Conservation (phyloP, 441 rosid species). For the Populus trichocarpa region DNA sequence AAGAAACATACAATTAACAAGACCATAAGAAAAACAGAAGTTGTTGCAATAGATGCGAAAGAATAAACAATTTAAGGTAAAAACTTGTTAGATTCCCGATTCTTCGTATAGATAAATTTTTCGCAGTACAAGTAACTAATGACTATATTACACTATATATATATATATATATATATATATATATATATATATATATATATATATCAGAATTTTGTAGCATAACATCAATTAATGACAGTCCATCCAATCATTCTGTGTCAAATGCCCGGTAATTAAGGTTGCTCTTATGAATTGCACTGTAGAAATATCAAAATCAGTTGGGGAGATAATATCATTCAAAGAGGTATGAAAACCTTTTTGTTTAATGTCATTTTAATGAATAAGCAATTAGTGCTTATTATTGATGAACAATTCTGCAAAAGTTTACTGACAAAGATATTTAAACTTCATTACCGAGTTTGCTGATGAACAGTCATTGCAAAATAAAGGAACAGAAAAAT, state of each 20-base stretch:
- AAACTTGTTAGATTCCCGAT: not conserved
- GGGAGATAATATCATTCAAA: constrained; percentile 56
- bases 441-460: no score
- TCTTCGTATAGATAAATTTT: no score
- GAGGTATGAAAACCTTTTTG: constrained; percentile 40
- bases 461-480: constrained; percentile 21
- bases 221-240: not conserved
- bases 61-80: constrained; percentile 62
- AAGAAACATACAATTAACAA: constrained; percentile 60
- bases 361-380: not conserved
- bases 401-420: constrained; percentile 66
- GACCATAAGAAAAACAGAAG: constrained; percentile 80
- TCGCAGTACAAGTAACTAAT: no score
- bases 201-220: not conserved
- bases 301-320: constrained; percentile 80
- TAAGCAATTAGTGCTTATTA: not conserved
- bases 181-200: no score
- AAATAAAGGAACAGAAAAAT: constrained; percentile 16
- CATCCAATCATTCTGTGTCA: constrained; percentile 6
- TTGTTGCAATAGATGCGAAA: constrained; percentile 47
- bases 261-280: constrained; percentile 55
- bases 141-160: no score
- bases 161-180: no score
- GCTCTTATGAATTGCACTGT: constrained; percentile 79
- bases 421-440: constrained; percentile 58